Base-by-base conservation (phyloP, 306 rosid genomes). In the Gynostemma pentaphyllum region DNA sequence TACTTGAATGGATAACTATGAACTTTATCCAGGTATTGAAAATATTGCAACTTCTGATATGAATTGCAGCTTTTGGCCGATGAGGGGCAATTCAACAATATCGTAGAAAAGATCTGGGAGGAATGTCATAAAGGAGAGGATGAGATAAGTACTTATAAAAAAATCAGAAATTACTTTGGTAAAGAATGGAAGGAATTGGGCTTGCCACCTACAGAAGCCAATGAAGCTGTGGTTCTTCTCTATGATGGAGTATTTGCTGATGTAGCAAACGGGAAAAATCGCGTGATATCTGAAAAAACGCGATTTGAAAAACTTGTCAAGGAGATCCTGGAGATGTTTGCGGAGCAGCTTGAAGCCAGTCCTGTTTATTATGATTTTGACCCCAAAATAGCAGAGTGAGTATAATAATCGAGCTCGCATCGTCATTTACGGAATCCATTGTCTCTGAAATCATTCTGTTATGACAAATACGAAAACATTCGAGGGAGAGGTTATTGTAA, bases 201-300 rank as follows among this genome's bases (percentile, higher is more conserved):
- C 59, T 74, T 92, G 50, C 96, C 96, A 24, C 47, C 66, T 28
- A 53, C 62, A 49, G 83, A 75, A 74, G 79, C 80, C 61, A 70
- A 82, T 15, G 95, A 82, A 70, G 81, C 83, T 26, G 86, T 75
- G 62, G 84, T 28, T 63, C 80, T 85, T 68, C 78, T 87, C 29
- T 91, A 83, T 45, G 85, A 91, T 70, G 68, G 67, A 66, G 83
- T 91, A 65, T 91, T 91, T 77, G 71, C 77, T 59, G 94, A 88
- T 39, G 48, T 78, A 13, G 75, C 64, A 7, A 73, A 67, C 56
- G 80, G 47, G 27, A 75, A 80, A 44, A 55, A 57, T 44, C 77
- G 47, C 34, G 27, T 7, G 9, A 80, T 75, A 51, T 70, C 63
- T 19, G 81, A 74, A 10, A 77, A 78, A 72, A 79, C 79, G 40